Evolutionary conservation across 345 rosid species (phyloP), one percentile per base, ranked within the genome.

Genomic region (Brassica juncea): DNA sequence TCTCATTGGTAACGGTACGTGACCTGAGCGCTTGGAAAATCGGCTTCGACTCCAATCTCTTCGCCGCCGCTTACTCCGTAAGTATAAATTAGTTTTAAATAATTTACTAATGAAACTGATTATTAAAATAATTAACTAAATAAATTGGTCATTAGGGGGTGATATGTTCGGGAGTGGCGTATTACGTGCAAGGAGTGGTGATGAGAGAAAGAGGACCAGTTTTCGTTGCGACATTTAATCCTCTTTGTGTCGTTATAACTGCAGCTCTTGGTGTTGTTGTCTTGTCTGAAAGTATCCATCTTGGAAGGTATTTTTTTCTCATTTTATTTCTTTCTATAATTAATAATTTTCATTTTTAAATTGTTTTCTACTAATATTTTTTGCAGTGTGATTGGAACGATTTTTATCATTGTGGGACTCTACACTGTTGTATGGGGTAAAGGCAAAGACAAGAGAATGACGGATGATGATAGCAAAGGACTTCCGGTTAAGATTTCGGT

Each of bases 341-440:
- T 12, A 7, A 30, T 31, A 63, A 7, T 35, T 68, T 6, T 52
- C 49, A 27, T 10, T 60, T 16, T 54, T 31, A 47, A 58, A 16
- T 73, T 68, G 3, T 6, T 69, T 27, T n/a, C 23, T 42, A 12
- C 67, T 75, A 47, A 35, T 3, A 6, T 1, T 3, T 80, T 34
- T 39, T 39, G 47, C 88, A 94, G 97, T 81, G 75, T 94, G 73
- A 81, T 92, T 31, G 99, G 97, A 76, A 93, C 99, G 0, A 10
- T 89, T 25, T 5, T 94, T 82, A 90, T 94, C 69, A 93, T 94
- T 28, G 54, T 84, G 52, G 99, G 98, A 0, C 91, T 92, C 1
- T 92, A 94, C 87, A 85, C 88, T 3, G 98, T 94, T 32, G 89
- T 90, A 44, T 92, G 99, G 99, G 99, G 97, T 1, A 94, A 94